These are phyloP conservation scores for Venustampulla echinocandica DNA, from an alignment of 495 filamentous ascomycete species.

Conservation along the genomic window DNA sequence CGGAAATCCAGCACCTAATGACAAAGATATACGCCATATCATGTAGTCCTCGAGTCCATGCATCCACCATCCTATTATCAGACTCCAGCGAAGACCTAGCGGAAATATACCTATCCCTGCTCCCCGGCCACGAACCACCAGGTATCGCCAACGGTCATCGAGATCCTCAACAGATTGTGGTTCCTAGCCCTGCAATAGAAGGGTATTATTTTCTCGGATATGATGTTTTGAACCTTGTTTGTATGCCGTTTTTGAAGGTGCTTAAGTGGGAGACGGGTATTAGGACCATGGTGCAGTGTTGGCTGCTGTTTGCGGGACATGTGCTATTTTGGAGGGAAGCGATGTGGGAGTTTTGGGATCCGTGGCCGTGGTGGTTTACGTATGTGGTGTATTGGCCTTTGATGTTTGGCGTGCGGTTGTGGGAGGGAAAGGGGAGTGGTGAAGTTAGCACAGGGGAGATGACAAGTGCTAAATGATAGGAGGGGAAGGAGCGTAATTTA, in stretches of 20 bases:
- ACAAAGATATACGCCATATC: slow-evolving; percentile 45
- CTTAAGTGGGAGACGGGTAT: slow-evolving; percentile 14
- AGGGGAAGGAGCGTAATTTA: not conserved
- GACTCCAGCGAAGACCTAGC: slow-evolving; percentile 27
- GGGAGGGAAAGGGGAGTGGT: slow-evolving; percentile 34
- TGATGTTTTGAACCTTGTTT: slow-evolving; percentile 43
- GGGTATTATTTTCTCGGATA: slow-evolving; percentile 51
- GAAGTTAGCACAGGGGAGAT: slow-evolving; percentile 53
- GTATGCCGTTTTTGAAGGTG: slow-evolving; percentile 33
- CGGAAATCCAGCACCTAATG: slow-evolving; percentile 22
- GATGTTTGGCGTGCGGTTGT: slow-evolving; percentile 31
- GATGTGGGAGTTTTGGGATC: slow-evolving; percentile 51
- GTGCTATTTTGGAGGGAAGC: slow-evolving; percentile 51
- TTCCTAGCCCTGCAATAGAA: slow-evolving; percentile 22
- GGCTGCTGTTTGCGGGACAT: slow-evolving; percentile 32
- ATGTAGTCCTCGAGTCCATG: slow-evolving; percentile 56
- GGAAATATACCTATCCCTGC: slow-evolving; percentile 30
- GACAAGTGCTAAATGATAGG: slow-evolving; percentile 26
- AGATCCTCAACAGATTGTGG: slow-evolving; percentile 14
- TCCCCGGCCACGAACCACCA: slow-evolving; percentile 19
- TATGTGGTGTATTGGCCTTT: slow-evolving; percentile 57
- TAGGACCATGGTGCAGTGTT: slow-evolving; percentile 17
- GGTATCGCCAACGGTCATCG: slow-evolving; percentile 13
- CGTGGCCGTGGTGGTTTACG: slow-evolving; percentile 45
- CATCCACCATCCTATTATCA: slow-evolving; percentile 45